phyloP scores from a whole-genome alignment of 2,329 filamentous ascomycete species.

The Pseudogymnoascus verrucosus region DNA sequence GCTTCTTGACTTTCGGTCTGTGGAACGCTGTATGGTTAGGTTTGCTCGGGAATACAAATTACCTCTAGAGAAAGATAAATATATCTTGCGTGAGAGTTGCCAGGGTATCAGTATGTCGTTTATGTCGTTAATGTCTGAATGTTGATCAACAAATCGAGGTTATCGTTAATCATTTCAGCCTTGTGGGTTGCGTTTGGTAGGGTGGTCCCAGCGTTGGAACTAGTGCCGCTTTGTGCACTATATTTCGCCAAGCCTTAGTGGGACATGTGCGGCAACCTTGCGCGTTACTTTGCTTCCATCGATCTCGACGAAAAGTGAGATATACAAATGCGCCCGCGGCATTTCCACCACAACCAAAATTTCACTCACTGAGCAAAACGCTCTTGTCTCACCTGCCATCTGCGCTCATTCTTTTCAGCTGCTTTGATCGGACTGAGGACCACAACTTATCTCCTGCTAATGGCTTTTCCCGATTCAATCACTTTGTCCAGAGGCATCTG shows the following conservation, averaged over 20 bases:
- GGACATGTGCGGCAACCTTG: conserved; percentile 7
- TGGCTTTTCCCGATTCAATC: conserved; percentile 8
- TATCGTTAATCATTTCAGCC: conserved; percentile 3
- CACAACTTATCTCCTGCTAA: not conserved
- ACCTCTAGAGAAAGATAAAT: not conserved
- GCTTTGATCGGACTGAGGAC: not conserved
- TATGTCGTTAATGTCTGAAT: not conserved
- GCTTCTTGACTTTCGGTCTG: conserved; percentile 15
- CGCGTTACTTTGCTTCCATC: conserved; percentile 3
- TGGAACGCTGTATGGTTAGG: conserved; percentile 6
- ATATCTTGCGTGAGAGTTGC: not conserved
- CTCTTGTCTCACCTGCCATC: not conserved
- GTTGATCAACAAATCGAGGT: not conserved
- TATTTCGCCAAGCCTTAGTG: conserved; percentile 1
- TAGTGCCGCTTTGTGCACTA: not conserved
- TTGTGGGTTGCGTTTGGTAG: not conserved
- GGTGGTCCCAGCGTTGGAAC: not conserved
- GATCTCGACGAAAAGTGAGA: conserved; percentile 8
- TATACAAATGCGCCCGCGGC: conserved; percentile 6
- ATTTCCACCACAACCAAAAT: not conserved
- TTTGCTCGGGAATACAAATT: not conserved
- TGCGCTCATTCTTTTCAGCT: not conserved
- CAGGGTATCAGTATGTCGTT: not conserved
- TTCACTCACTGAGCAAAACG: not conserved
- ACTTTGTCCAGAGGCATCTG: conserved; percentile 8